phyloP scores from a whole-genome alignment of 2,329 filamentous ascomycete species.

The Lachnellula subtilissima region DNA sequence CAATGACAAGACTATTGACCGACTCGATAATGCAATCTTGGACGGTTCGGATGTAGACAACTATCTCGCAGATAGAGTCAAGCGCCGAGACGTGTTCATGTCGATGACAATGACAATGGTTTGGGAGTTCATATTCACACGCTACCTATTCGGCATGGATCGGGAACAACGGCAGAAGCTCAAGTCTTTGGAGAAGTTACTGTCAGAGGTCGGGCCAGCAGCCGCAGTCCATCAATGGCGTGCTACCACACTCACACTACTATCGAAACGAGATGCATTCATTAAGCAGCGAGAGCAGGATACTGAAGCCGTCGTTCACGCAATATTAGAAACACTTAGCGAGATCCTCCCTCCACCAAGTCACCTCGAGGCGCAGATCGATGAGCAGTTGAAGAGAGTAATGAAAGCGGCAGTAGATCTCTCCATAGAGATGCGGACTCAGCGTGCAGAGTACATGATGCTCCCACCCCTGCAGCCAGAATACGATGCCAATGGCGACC shows the following conservation, averaged over 20 bases:
- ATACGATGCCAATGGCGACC: conserved; percentile 88
- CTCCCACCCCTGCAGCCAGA: conserved; percentile 90
- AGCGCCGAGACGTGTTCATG: conserved; percentile 93
- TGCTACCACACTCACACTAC: conserved; percentile 85
- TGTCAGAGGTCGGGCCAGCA: conserved; percentile 80
- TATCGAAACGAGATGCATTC: conserved; percentile 77
- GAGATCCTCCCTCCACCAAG: conserved; percentile 82
- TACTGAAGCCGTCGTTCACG: conserved; percentile 91
- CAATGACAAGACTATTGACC: conserved; percentile 88
- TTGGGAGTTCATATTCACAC: conserved; percentile 97
- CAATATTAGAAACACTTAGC: conserved; percentile 78
- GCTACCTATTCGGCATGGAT: conserved; percentile 98
- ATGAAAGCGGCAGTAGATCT: conserved; percentile 84
- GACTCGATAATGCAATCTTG: conserved; percentile 88
- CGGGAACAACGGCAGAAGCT: conserved; percentile 96
- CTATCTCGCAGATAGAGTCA: conserved; percentile 82
- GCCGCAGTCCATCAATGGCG: conserved; percentile 96
- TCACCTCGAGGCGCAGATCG: conserved; percentile 73
- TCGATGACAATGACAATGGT: conserved; percentile 99
- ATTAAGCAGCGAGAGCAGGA: conserved; percentile 77
- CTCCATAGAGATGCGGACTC: conserved; percentile 94
- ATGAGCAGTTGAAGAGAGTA: conserved; percentile 80
- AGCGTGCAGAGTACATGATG: conserved; percentile 98
- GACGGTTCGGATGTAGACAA: conserved; percentile 90
- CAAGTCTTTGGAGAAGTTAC: conserved; percentile 88